These are phyloP conservation scores for Xylariaceae sp. DNA, from an alignment of 2,329 filamentous ascomycete genomes.

Conservation along the genomic window DNA sequence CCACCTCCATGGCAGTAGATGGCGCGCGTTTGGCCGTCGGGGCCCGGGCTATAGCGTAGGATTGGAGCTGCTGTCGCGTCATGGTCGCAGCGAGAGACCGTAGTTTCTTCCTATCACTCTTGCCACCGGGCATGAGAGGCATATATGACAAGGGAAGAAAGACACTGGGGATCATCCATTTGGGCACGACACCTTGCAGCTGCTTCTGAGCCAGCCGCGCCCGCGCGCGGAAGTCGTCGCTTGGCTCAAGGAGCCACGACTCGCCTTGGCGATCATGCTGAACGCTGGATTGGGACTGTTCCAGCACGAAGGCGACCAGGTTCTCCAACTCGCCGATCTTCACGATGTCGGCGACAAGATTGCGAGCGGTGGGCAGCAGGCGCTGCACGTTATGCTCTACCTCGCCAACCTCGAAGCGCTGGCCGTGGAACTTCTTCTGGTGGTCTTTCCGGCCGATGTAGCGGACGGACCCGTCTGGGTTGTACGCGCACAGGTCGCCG, in stretches of 20 bases:
- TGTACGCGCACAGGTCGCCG: constrained; percentile 22
- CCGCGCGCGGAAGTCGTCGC: neutral
- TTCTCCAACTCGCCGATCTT: constrained; percentile 30
- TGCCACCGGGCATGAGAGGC: constrained; percentile 6
- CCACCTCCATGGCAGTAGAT: constrained; percentile 35
- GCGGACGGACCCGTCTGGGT: constrained; percentile 38
- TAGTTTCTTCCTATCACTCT: constrained; percentile 3
- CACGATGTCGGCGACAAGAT: constrained; percentile 41
- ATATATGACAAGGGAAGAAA: constrained; percentile 4
- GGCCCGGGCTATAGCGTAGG: neutral
- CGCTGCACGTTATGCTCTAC: constrained; percentile 35
- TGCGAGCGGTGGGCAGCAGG: constrained; percentile 32
- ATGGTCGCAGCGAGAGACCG: neutral
- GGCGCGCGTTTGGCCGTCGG: constrained; percentile 31
- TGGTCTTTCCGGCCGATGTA: constrained; percentile 44
- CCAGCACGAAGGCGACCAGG: constrained; percentile 3
- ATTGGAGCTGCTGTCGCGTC: neutral
- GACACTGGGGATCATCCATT: constrained; percentile 8
- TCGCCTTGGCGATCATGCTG: neutral
- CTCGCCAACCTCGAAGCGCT: constrained; percentile 42
- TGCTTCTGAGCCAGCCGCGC: neutral
- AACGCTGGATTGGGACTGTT: neutral
- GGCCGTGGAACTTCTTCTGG: constrained; percentile 48
- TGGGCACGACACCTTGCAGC: neutral
- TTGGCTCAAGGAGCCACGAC: neutral